phyloP scores from a whole-genome alignment of 768 basidiomycete genomes.

The Boletus rex-veris region DNA sequence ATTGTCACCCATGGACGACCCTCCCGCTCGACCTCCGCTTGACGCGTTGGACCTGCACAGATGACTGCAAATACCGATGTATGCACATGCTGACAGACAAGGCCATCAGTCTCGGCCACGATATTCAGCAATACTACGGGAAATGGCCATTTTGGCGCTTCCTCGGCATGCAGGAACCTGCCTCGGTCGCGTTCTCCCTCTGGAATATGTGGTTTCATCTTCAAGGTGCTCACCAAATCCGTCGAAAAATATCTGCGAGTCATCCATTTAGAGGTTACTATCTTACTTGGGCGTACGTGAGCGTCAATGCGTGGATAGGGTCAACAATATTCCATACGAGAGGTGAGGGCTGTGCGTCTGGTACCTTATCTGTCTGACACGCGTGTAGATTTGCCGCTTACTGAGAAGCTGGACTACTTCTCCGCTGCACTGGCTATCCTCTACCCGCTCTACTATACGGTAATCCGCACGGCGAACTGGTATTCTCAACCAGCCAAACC shows the following conservation, averaged over 20 bases:
- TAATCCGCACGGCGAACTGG: conserved; percentile 73
- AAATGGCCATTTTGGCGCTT: conserved; percentile 97
- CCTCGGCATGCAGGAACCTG: conserved; percentile 90
- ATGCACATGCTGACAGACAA: conserved; percentile 73
- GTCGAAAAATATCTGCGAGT: conserved; percentile 41
- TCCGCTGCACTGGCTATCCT: conserved; percentile 85
- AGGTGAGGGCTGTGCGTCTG: conserved; percentile 48
- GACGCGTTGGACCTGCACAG: conserved; percentile 83
- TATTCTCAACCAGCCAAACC: conserved; percentile 44
- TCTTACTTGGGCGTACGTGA: conserved; percentile 59
- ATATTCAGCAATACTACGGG: conserved; percentile 80
- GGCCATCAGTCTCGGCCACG: conserved; percentile 40
- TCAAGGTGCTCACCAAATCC: conserved; percentile 51
- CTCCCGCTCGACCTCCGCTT: conserved; percentile 57
- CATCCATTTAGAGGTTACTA: conserved; percentile 76
- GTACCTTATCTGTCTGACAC: conserved; percentile 5
- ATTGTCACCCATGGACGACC: conserved; percentile 32
- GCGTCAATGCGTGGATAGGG: conserved; percentile 92
- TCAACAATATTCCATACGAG: conserved; percentile 88
- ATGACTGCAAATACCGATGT: conserved; percentile 88
- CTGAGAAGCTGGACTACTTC: conserved; percentile 94
- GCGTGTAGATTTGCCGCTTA: conserved; percentile 65
- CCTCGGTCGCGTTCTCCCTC: conserved; percentile 87
- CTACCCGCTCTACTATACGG: conserved; percentile 73
- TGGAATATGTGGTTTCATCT: conserved; percentile 77